Base-by-base conservation (phyloP, 371 early-diverging fungal species). In the Parasitella parasitica region DNA sequence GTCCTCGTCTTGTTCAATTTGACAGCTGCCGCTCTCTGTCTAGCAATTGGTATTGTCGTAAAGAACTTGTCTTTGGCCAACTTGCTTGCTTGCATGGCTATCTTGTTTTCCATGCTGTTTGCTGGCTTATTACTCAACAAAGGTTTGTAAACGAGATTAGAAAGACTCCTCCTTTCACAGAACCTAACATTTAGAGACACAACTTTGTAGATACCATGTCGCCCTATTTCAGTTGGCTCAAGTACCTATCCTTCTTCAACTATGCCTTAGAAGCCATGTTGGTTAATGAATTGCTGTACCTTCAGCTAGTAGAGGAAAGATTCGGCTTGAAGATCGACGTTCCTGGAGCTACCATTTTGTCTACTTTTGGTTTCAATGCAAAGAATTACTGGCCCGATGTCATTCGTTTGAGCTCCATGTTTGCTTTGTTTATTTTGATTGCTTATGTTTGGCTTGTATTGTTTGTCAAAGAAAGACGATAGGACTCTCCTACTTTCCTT, bases 101-200 rank as follows among this genome's bases (percentile, higher is more conserved):
- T 95, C 76, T 80, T 97, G 26, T 94, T 95, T 69, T 88, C 89
- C 34, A 94, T 97, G 90, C 68, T 96, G 35, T 95, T 95, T 81
- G 91, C 93, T 6, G 96, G 96, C 6, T 80, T 95, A 6, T 77
- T 97, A 52, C 75, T 97, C 54, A 95, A 95, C 80, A 91, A 91
- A 74, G 49, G 49, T 49, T 27, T 26, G 24, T 26, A 22, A 7
- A 46, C 9, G 6, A 20, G 24, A 2, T 24, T 46, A 0, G 0
- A 26, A 46, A n/a, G 7, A 32, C 3, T n/a, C n/a, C n/a, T n/a
- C n/a, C n/a, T n/a, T n/a, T n/a, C n/a, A n/a, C n/a, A n/a, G 3
- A 32, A 32, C 6, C 32, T 32, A 4, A 32, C 32, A 32, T 32
- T 32, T n/a, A n/a, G n/a, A n/a, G n/a, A n/a, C n/a, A n/a, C n/a